phyloP scores from a whole-genome alignment of 352 stramenopile genomes.

The Phytophthora idaei region DNA sequence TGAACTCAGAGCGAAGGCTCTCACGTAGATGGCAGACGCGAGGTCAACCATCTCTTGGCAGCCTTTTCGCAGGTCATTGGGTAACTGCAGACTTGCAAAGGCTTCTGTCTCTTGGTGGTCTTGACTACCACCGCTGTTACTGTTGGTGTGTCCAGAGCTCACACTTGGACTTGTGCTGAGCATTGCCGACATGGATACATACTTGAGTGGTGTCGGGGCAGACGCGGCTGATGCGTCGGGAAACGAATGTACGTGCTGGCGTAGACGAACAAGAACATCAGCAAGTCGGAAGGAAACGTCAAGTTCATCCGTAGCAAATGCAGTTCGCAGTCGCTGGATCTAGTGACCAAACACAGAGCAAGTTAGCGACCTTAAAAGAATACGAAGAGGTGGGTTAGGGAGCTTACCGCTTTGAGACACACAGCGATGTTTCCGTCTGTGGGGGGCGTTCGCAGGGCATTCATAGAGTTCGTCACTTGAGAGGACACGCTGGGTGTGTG shows the following conservation, averaged over 20 bases:
- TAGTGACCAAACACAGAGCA: constrained; percentile 16
- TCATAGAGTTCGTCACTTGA: constrained; percentile 15
- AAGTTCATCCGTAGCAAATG: constrained; percentile 17
- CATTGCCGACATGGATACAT: constrained; percentile 56
- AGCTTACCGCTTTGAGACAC: constrained; percentile 44
- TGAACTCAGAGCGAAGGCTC: constrained; percentile 40
- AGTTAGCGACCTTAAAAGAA: constrained; percentile 7
- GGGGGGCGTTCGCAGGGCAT: constrained; percentile 20
- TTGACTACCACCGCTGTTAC: constrained; percentile 11
- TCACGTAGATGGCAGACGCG: constrained; percentile 40
- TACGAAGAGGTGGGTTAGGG: background rate
- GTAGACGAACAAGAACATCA: constrained; percentile 43
- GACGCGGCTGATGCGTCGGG: constrained; percentile 26
- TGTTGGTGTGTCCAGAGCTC: constrained; percentile 25
- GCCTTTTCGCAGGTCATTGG: constrained; percentile 21
- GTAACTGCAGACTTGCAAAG: constrained; percentile 34
- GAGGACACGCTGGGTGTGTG: background rate
- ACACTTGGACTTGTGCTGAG: constrained; percentile 44
- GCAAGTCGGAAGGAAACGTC: constrained; percentile 28
- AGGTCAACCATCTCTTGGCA: constrained; percentile 43
- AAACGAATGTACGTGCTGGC: constrained; percentile 41
- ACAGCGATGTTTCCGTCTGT: constrained; percentile 22
- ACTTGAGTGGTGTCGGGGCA: constrained; percentile 26
- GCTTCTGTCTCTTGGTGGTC: constrained; percentile 26
- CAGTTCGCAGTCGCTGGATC: constrained; percentile 39